Evolutionary conservation across 148 eudicot genomes (phyloP).

Genomic region (Persicaria maculosa): DNA sequence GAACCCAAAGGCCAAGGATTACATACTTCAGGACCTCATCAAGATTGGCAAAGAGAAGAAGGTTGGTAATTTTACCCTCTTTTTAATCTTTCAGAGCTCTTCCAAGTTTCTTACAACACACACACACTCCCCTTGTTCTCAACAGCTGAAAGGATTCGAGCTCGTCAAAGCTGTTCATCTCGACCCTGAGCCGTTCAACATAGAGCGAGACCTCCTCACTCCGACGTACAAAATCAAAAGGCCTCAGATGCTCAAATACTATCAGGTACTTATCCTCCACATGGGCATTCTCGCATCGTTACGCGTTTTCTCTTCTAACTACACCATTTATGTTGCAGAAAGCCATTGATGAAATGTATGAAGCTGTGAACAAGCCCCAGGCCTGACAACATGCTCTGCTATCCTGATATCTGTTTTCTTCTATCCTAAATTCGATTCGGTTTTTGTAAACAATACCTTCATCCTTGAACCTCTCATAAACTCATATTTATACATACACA

Average conservation of each 20-base stretch:
- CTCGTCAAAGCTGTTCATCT: constrained; percentile 65
- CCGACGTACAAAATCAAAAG: constrained; percentile 80
- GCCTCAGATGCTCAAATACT: constrained; percentile 72
- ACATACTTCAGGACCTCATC: constrained; percentile 56
- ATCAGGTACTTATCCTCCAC: constrained; percentile 43
- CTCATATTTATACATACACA: constrained; percentile 1
- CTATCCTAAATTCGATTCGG: background rate
- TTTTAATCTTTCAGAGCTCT: background rate
- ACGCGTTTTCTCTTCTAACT: background rate
- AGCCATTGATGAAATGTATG: constrained; percentile 65
- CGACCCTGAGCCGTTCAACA: constrained; percentile 70
- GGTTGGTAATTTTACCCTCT: constrained; percentile 24
- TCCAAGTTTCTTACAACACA: constrained; percentile 2
- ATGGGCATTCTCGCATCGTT: background rate
- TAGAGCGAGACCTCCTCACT: constrained; percentile 75
- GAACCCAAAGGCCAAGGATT: constrained; percentile 60
- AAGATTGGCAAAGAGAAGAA: constrained; percentile 70
- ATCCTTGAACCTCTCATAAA: background rate
- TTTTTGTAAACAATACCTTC: background rate
- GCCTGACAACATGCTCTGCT: constrained; percentile 4
- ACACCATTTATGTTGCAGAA: constrained; percentile 29
- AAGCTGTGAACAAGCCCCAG: constrained; percentile 25
- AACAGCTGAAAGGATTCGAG: constrained; percentile 84
- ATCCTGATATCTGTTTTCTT: background rate
- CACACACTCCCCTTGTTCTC: background rate